These are phyloP conservation scores for Astraeus odoratus DNA, from an alignment of 768 basidiomycete species.

Conservation along the genomic window DNA sequence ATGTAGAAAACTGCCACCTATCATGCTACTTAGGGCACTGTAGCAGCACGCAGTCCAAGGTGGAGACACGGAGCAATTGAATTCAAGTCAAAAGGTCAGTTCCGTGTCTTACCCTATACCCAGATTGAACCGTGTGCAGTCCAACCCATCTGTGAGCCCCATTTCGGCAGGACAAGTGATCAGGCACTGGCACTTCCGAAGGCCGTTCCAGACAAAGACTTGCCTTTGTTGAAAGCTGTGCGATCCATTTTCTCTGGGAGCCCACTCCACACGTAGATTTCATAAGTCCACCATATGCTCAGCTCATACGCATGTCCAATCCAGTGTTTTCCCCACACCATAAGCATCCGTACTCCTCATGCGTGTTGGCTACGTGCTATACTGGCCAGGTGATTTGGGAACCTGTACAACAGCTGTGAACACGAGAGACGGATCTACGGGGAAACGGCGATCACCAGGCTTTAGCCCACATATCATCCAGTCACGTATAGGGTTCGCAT, in stretches of 20 bases:
- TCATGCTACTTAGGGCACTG: too few relatives aligned
- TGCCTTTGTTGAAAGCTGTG: constrained; percentile 23
- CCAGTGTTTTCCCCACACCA: constrained; percentile 70
- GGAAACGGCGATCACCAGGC: constrained; percentile 14
- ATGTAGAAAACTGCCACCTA: too few relatives aligned
- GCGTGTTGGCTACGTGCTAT: not conserved
- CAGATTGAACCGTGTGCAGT: constrained; percentile 40
- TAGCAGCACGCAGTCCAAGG: too few relatives aligned
- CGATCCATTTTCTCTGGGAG: constrained; percentile 72
- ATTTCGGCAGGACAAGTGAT: too few relatives aligned
- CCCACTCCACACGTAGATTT: constrained; percentile 78
- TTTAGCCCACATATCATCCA: constrained; percentile 1
- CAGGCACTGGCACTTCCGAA: constrained; percentile 68
- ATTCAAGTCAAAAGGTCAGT: too few relatives aligned
- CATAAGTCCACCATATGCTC: constrained; percentile 64
- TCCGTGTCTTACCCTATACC: constrained; percentile 19
- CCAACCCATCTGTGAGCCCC: too few relatives aligned
- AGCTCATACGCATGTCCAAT: constrained; percentile 62
- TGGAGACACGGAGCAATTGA: too few relatives aligned
- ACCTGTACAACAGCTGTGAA: constrained; percentile 41
- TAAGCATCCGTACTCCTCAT: constrained; percentile 1
- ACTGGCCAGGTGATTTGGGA: constrained; percentile 27
- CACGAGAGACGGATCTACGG: constrained; percentile 10
- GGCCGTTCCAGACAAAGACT: constrained; percentile 47
- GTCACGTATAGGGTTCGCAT: too few relatives aligned